Evolutionary conservation across 805 yeast genomes (phyloP), one percentile per base, ranked within the genome.

Genomic region (Metschnikowia peoriensis): DNA sequence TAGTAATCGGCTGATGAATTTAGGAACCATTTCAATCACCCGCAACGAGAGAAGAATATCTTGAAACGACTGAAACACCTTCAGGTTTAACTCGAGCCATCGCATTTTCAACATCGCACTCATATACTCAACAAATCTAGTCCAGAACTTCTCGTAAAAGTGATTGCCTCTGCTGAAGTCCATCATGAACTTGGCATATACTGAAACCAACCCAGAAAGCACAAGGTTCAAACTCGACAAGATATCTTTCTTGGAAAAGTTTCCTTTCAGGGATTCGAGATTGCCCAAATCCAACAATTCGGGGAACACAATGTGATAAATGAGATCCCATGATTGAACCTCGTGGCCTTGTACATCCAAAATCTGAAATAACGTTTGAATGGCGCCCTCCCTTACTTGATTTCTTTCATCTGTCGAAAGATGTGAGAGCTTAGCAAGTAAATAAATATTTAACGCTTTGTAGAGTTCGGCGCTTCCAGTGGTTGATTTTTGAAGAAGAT

Each of bases 341-440:
- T 84, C 71, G 29, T 52, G 52, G 6, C 67, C 68, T 15, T 65
- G 65, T 6, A 58, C 63, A 28, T 66, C 68, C 7, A 66, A 52
- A 29, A 93, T 85, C 57, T 92, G 82, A 69, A 90, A 89, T 58
- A 92, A 84, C 0, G 97, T 93, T 64, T 91, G 96, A 14, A 90
- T 80, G 0, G 97, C 85, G 2, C 97, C 97, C 61, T 90, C 91
- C 55, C 96, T 78, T 0, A 93, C 96, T 60, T 91, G 96, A 1
- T 85, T 79, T 50, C 96, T 77, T 2, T 75, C 62, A 58, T 88
- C 96, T 28, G 71, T 65, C 0, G 92, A 80, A 27, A 90, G 78
- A 22, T 77, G 76, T 0, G 90, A 84, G 38, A 93, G 68, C 34
- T 81, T 78, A 8, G 80, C 72, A 28, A 66, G 60, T 16, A 49